These are phyloP conservation scores for Pterocarpus santalinus DNA, from an alignment of 306 rosid species.

Conservation along the genomic window DNA sequence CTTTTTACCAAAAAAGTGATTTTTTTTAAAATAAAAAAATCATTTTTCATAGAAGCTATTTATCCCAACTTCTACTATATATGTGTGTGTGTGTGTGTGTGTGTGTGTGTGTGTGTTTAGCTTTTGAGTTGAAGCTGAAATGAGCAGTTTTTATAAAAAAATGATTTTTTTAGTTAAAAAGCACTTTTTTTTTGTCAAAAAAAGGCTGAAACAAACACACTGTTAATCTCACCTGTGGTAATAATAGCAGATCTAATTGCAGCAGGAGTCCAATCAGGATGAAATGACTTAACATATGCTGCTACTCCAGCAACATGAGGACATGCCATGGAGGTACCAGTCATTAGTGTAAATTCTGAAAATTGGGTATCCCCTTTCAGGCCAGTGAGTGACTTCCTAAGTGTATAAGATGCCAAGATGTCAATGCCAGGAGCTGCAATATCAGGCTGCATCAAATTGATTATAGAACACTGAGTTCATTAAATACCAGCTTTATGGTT, in stretches of 20 bases:
- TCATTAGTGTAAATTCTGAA: constrained; percentile 76
- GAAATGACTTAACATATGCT: constrained; percentile 92
- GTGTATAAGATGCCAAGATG: constrained; percentile 88
- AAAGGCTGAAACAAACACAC: too few species aligned
- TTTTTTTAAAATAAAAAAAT: too few species aligned
- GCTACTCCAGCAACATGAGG: constrained; percentile 96
- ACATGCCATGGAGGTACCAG: constrained; percentile 97
- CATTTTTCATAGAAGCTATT: too few species aligned
- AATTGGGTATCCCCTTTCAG: constrained; percentile 78
- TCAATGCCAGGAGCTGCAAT: constrained; percentile 89
- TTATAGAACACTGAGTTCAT: neutral
- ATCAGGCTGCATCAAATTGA: constrained; percentile 75
- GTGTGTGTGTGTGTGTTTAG: too few species aligned
- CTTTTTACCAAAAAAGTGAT: too few species aligned
- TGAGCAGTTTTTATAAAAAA: too few species aligned
- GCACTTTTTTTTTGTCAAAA: too few species aligned
- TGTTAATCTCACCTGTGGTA: constrained; percentile 68
- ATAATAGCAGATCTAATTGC: constrained; percentile 85
- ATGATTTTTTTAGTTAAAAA: too few species aligned
- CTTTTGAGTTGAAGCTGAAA: too few species aligned
- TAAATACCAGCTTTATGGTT: constrained; percentile 1
- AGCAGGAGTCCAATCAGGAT: constrained; percentile 82
- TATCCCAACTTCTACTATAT: too few species aligned
- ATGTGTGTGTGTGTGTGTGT: too few species aligned
- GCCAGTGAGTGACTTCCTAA: constrained; percentile 76